These are phyloP conservation scores for Lactifluus pinguis DNA, from an alignment of 768 basidiomycete genomes.

Conservation along the genomic window DNA sequence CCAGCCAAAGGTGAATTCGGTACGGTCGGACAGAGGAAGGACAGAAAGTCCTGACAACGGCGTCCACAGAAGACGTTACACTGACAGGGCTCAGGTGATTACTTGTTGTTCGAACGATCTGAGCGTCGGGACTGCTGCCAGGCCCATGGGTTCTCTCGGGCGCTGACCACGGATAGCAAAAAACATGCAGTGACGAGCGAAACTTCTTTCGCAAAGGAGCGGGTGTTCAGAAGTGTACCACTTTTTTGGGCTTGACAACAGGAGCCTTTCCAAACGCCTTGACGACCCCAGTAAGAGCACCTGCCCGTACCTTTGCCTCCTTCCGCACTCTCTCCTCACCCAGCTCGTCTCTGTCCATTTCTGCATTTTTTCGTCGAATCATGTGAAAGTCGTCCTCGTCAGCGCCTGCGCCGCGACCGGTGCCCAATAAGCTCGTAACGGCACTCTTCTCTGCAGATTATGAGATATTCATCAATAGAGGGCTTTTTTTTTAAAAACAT, in stretches of 20 bases:
- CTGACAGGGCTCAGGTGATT: neutral
- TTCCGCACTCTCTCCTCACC: constrained; percentile 36
- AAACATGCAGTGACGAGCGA: neutral
- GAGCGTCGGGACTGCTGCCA: neutral
- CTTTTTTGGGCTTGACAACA: constrained; percentile 31
- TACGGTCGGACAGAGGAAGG: neutral
- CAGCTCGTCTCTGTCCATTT: constrained; percentile 55
- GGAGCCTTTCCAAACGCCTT: constrained; percentile 20
- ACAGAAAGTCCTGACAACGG: neutral
- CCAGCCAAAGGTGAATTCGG: neutral
- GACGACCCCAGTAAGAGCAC: constrained; percentile 34
- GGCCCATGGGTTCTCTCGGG: neutral
- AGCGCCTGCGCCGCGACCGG: constrained; percentile 53
- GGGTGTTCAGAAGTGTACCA: constrained; percentile 35
- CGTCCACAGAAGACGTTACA: neutral
- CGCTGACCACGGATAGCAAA: too few species aligned
- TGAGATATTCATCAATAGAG: neutral
- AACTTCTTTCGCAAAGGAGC: neutral
- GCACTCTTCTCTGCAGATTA: constrained; percentile 29
- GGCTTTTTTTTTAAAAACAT: too few species aligned
- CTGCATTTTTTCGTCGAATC: constrained; percentile 53
- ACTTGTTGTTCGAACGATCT: neutral
- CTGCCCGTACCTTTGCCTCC: constrained; percentile 35
- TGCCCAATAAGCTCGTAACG: constrained; percentile 37
- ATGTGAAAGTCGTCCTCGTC: constrained; percentile 95